Conservation (phyloP, 176 grass and related monocot genomes). For the Dendrocalamus sinicus region DNA sequence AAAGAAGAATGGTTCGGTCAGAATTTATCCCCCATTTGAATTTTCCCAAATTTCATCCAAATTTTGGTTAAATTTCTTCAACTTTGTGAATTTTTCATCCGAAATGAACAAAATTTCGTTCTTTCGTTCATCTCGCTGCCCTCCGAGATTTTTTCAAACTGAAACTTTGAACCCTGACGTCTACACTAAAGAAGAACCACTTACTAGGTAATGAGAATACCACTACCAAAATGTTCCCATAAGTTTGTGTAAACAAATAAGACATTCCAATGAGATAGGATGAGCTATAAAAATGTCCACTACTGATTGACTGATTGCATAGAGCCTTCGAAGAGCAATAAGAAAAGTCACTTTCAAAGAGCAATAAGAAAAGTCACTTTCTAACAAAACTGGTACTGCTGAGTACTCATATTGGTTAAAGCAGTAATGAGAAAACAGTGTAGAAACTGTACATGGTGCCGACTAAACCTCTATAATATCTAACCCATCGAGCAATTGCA, state of each 20-base stretch:
- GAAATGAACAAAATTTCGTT: no score
- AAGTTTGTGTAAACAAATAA: conserved; percentile 5
- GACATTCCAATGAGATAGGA: conserved; percentile 3
- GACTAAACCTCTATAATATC: not conserved
- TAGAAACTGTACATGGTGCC: not conserved
- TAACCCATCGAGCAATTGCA: not conserved
- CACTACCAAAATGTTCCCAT: not conserved
- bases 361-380: not conserved
- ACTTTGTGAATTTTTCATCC: no score
- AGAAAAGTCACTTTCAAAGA: not conserved
- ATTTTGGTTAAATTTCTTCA: no score
- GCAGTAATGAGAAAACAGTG: not conserved
- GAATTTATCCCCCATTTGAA: no score
- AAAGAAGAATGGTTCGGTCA: no score
- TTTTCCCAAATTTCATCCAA: no score
- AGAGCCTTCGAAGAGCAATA: not conserved
- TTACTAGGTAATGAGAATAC: not conserved
- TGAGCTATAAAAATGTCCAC: not conserved
- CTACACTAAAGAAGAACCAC: conserved; percentile 7
- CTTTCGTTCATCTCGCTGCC: no score
- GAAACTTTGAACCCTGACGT: not conserved
- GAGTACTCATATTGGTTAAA: conserved; percentile 5
- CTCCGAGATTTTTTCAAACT: no score
- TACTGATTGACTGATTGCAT: not conserved
- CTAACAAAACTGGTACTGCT: not conserved